Conservation (phyloP, 495 filamentous ascomycete genomes). For the Zalerion maritima region DNA sequence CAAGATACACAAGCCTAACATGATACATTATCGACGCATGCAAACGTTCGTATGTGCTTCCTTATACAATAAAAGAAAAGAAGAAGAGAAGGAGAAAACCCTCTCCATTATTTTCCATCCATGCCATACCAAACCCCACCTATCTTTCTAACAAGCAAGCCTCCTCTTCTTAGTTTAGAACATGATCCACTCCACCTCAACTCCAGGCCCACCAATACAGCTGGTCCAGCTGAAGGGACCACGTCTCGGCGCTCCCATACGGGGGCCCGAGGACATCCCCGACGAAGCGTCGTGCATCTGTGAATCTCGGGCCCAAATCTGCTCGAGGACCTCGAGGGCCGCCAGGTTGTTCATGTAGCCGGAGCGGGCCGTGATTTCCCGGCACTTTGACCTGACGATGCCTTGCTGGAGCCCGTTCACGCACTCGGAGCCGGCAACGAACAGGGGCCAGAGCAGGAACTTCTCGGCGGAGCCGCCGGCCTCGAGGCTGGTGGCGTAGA, state of each 20-base stretch:
- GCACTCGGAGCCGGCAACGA: constrained; percentile 82
- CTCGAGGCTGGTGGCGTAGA: constrained; percentile 65
- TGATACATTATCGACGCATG: constrained; percentile 8
- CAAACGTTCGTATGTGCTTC: too few relatives aligned
- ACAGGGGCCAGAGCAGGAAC: constrained; percentile 88
- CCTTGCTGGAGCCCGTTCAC: constrained; percentile 66
- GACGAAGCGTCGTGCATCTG: constrained; percentile 32
- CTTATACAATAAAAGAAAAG: constrained; percentile 4
- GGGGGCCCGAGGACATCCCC: constrained; percentile 14
- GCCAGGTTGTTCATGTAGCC: constrained; percentile 88
- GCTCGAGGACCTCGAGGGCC: constrained; percentile 72
- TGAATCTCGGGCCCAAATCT: constrained; percentile 52
- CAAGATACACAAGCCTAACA: too few relatives aligned
- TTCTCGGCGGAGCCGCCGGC: constrained; percentile 54
- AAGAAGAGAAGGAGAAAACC: constrained; percentile 4
- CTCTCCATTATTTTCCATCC: constrained; percentile 11
- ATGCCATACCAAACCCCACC: constrained; percentile 4
- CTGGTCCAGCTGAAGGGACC: constrained; percentile 60
- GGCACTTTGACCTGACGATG: constrained; percentile 63
- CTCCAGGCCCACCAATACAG: constrained; percentile 50
- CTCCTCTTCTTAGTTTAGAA: constrained; percentile 34
- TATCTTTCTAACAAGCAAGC: constrained; percentile 2
- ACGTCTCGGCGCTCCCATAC: constrained; percentile 16
- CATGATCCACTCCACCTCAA: constrained; percentile 78
- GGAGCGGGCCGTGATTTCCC: constrained; percentile 72